Evolutionary conservation across 108 stramenopile species (phyloP).

Genomic region (Skeletonema marinoi): DNA sequence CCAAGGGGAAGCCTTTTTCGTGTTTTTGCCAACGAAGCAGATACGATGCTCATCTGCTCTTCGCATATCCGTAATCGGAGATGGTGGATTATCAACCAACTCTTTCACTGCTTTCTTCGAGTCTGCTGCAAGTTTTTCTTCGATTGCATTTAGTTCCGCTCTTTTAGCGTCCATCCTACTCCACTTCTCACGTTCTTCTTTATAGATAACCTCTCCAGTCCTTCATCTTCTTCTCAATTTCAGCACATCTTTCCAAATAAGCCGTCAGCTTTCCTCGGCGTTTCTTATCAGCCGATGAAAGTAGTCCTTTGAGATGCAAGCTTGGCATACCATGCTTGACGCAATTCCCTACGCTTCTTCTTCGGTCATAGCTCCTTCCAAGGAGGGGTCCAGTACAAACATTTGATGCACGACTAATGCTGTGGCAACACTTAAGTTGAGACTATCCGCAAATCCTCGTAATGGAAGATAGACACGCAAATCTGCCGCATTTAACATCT

Average conservation of each 20-base stretch:
- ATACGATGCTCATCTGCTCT: slow-evolving; percentile 82
- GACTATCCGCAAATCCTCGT: slow-evolving; percentile 89
- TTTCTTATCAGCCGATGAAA: slow-evolving; percentile 63
- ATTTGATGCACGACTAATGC: slow-evolving; percentile 86
- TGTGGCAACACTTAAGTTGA: slow-evolving; percentile 88
- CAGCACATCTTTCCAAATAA: slow-evolving; percentile 51
- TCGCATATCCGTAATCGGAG: slow-evolving; percentile 79
- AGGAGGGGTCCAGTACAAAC: slow-evolving; percentile 72
- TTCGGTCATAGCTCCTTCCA: slow-evolving; percentile 68
- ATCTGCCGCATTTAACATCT: slow-evolving; percentile 78
- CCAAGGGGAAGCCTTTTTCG: slow-evolving; percentile 74
- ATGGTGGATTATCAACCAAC: slow-evolving; percentile 77
- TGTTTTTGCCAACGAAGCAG: slow-evolving; percentile 74
- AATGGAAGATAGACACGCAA: slow-evolving; percentile 88
- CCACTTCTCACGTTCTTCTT: slow-evolving; percentile 55
- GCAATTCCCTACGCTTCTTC: slow-evolving; percentile 60
- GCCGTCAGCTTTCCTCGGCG: slow-evolving; percentile 45
- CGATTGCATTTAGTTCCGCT: slow-evolving; percentile 54
- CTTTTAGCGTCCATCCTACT: slow-evolving; percentile 38
- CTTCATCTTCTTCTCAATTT: slow-evolving; percentile 39
- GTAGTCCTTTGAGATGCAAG: slow-evolving; percentile 76
- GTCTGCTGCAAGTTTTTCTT: slow-evolving; percentile 24
- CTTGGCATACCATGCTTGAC: slow-evolving; percentile 78
- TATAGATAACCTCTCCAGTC: slow-evolving; percentile 38
- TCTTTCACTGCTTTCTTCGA: slow-evolving; percentile 59